Conservation (phyloP, 78 protist species). For the Dictyostelium purpureum region DNA sequence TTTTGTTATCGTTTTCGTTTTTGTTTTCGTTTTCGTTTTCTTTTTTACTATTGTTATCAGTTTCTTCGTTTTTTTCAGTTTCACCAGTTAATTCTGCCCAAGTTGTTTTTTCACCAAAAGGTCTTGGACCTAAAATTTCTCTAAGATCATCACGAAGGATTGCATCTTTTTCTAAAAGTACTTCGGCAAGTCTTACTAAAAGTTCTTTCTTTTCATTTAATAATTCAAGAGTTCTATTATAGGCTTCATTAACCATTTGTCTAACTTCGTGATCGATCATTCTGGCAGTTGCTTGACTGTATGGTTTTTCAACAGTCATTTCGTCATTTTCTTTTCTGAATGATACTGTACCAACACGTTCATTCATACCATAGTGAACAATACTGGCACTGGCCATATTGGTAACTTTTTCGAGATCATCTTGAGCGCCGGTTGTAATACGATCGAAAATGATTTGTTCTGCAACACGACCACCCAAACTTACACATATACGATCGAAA, state of each 20-base stretch:
- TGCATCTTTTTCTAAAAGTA: slow-evolving; percentile 91
- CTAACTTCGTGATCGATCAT: slow-evolving; percentile 88
- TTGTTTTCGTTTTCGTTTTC: too few species aligned
- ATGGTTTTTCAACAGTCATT: slow-evolving; percentile 85
- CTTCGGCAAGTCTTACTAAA: slow-evolving; percentile 80
- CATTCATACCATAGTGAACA: slow-evolving; percentile 90
- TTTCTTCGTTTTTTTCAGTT: neutral
- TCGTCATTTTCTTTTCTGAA: slow-evolving; percentile 75
- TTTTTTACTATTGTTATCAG: too few species aligned
- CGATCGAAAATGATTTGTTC: slow-evolving; percentile 87
- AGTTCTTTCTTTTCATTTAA: slow-evolving; percentile 76
- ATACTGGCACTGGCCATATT: slow-evolving; percentile 77
- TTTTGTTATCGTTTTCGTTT: too few species aligned
- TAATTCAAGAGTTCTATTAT: slow-evolving; percentile 65
- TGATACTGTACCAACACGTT: slow-evolving; percentile 86
- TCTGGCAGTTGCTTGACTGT: slow-evolving; percentile 86
- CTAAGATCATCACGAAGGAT: slow-evolving; percentile 86
- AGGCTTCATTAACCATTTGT: slow-evolving; percentile 68
- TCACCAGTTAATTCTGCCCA: slow-evolving; percentile 81
- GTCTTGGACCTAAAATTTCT: slow-evolving; percentile 87
- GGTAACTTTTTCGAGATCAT: slow-evolving; percentile 93
- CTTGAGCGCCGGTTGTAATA: slow-evolving; percentile 96
- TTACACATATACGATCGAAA: slow-evolving; percentile 90
- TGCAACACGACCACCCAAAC: slow-evolving; percentile 96
- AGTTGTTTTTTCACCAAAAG: slow-evolving; percentile 72